These are phyloP conservation scores for Fraxinus greggii DNA, from an alignment of 305 asterid genomes.

Conservation along the genomic window DNA sequence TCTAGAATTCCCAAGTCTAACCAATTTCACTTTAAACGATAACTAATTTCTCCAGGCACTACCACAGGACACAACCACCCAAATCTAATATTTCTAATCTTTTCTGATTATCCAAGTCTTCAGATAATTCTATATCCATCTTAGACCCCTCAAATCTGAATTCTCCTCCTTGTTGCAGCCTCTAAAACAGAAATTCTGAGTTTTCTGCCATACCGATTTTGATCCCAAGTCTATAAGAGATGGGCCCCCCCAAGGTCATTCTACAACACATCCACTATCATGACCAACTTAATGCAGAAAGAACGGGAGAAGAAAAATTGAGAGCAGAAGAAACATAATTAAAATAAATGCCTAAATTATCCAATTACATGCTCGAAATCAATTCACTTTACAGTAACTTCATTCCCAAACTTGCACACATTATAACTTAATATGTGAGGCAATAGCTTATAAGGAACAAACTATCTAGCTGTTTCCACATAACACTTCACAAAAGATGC, in stretches of 20 bases:
- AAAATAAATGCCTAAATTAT: not conserved
- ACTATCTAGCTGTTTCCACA: not conserved
- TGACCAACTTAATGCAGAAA: not conserved
- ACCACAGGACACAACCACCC: not conserved
- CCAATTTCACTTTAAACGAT: not conserved
- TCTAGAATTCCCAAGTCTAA: slow-evolving; percentile 8
- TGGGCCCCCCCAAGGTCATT: not conserved
- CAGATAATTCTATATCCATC: not conserved
- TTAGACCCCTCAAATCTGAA: not conserved
- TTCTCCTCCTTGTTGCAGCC: slow-evolving; percentile 9
- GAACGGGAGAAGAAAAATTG: not conserved
- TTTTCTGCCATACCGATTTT: not conserved
- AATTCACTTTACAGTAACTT: not conserved
- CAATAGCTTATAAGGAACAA: not conserved
- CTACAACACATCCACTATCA: not conserved
- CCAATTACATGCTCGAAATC: not conserved
- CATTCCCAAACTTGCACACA: not conserved
- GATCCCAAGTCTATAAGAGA: not conserved
- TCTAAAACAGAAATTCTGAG: not conserved
- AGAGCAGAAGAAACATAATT: not conserved
- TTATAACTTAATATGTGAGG: not conserved
- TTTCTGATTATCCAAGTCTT: slow-evolving; percentile 5
- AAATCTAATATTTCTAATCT: not conserved
- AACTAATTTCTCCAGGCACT: slow-evolving; percentile 5
- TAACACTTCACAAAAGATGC: not conserved